These are phyloP conservation scores for Raddia distichophylla DNA, from an alignment of 176 grass and related monocot genomes.

Conservation along the genomic window DNA sequence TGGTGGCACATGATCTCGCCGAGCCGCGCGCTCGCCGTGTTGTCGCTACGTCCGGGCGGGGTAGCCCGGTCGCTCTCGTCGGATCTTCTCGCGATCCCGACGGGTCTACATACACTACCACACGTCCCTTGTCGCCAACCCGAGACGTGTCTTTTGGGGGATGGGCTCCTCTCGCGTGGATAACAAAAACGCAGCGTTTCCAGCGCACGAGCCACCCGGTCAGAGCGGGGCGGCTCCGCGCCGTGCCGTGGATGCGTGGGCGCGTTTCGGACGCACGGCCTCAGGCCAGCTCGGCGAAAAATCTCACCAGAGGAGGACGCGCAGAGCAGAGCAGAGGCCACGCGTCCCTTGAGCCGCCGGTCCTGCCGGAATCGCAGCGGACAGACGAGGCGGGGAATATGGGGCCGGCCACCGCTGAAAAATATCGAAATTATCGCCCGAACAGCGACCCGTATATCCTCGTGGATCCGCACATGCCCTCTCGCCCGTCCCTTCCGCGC, in stretches of 20 bases:
- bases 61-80: constrained; percentile 29
- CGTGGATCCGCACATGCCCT: constrained; percentile 7
- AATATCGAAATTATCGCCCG: neutral
- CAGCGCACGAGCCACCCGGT: constrained; percentile 35
- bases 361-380: neutral
- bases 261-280: constrained; percentile 10
- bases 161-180: constrained; percentile 4
- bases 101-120: neutral
- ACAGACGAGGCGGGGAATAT: neutral
- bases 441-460: constrained; percentile 6
- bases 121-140: constrained; percentile 28
- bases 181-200: neutral
- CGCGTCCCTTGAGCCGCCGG: neutral
- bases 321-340: neutral
- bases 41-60: neutral
- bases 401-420: neutral
- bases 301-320: neutral
- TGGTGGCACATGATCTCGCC: constrained; percentile 30
- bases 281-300: neutral
- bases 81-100: constrained; percentile 24
- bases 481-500: neutral
- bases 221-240: neutral
- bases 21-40: neutral
- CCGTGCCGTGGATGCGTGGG: neutral
- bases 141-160: constrained; percentile 14